phyloP scores from a whole-genome alignment of 73 alveolate species.

The Paramecium tetraurelia region DNA sequence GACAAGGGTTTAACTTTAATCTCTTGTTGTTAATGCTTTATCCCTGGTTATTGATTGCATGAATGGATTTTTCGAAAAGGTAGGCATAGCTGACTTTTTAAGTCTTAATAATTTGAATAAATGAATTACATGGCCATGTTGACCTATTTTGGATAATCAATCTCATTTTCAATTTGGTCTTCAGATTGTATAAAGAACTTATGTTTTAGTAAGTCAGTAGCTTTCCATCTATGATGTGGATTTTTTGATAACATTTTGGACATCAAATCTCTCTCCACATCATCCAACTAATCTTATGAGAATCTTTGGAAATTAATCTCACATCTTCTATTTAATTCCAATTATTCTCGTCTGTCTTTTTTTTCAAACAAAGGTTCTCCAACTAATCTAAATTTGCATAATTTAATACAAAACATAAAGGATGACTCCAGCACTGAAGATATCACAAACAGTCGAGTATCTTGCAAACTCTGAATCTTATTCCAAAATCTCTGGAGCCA shows the following conservation, averaged over 20 bases:
- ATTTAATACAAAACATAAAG: constrained; percentile 31
- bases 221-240: constrained; percentile 40
- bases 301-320: not conserved
- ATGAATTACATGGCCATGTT: not conserved
- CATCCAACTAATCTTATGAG: not conserved
- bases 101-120: not conserved
- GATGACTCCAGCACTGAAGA: constrained; percentile 54
- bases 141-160: not conserved
- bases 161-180: not conserved
- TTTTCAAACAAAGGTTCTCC: constrained; percentile 46
- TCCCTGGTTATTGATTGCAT: not conserved
- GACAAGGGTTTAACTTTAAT: not conserved
- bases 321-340: constrained; percentile 32
- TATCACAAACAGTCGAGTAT: constrained; percentile 38
- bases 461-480: constrained; percentile 48
- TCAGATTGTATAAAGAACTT: not conserved
- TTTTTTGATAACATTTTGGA: not conserved
- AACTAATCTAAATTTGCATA: not conserved
- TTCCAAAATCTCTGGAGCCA: constrained; percentile 59
- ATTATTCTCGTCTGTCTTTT: constrained; percentile 19
- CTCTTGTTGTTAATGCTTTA: constrained; percentile 7
- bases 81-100: constrained; percentile 6
- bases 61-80: constrained; percentile 25
- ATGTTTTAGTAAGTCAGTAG: not conserved
- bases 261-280: not conserved